Evolutionary conservation across 2,329 filamentous ascomycete genomes (phyloP).

Genomic region (Didymosphaeria variabile): DNA sequence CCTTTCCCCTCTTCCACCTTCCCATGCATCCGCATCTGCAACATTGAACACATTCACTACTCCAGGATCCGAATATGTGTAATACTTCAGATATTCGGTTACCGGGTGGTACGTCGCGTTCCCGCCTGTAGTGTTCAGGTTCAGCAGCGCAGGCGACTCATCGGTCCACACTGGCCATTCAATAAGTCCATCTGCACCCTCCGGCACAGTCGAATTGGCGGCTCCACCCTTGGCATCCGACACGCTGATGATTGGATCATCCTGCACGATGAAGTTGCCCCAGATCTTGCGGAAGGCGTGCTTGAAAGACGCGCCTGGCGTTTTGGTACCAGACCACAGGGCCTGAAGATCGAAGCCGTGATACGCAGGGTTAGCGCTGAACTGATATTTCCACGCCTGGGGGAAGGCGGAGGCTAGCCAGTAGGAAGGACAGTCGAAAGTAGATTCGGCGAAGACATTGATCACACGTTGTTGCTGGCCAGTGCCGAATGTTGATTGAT

Average conservation of each 20-base stretch:
- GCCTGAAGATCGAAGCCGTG: conserved; percentile 46
- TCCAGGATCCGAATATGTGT: conserved; percentile 41
- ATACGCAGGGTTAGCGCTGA: conserved; percentile 38
- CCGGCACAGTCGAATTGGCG: conserved; percentile 33
- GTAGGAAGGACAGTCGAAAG: conserved; percentile 53
- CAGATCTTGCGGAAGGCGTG: conserved; percentile 46
- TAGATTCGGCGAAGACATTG: conserved; percentile 56
- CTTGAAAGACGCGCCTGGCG: conserved; percentile 39
- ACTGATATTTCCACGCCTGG: conserved; percentile 46
- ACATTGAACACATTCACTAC: conserved; percentile 41
- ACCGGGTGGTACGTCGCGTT: conserved; percentile 25
- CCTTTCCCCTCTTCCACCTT: conserved; percentile 41
- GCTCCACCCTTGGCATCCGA: conserved; percentile 38
- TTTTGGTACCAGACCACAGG: conserved; percentile 35
- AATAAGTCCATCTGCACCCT: conserved; percentile 27
- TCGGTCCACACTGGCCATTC: conserved; percentile 41
- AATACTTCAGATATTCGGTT: conserved; percentile 38
- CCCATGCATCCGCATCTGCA: conserved; percentile 40
- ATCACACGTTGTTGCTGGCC: conserved; percentile 50
- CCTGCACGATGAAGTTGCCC: conserved; percentile 42
- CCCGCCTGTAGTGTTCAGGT: conserved; percentile 43
- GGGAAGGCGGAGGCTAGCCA: conserved; percentile 51
- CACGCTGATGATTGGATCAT: conserved; percentile 39
- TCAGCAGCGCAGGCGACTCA: conserved; percentile 31
- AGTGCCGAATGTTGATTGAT: conserved; percentile 41